Conservation (phyloP, 257 asterid species). For the Fraxinus americana region DNA sequence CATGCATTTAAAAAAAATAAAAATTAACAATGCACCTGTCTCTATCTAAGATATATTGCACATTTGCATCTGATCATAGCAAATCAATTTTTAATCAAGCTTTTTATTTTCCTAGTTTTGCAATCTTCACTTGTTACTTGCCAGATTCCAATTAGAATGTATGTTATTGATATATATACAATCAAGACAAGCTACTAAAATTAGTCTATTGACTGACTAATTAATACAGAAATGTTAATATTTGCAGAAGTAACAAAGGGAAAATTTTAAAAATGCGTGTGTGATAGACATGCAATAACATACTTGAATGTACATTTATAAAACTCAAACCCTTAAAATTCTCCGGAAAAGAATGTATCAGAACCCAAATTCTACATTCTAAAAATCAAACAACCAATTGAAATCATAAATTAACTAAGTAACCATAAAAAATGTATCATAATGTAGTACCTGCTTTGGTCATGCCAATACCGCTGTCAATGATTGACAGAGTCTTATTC, state of each 20-base stretch:
- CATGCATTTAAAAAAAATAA: neutral
- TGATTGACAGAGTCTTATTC: constrained; percentile 68
- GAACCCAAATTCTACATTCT: no score
- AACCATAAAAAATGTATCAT: neutral
- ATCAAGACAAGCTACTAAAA: neutral
- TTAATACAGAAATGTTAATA: neutral
- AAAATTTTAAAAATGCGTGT: neutral
- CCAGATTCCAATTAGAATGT: neutral
- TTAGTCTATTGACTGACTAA: neutral
- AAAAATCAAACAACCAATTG: neutral
- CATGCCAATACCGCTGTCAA: constrained; percentile 85
- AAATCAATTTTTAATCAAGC: neutral
- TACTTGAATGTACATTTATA: no score
- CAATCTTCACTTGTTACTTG: neutral
- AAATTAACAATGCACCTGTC: neutral
- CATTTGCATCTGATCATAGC: neutral
- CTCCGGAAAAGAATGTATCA: no score
- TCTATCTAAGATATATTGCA: neutral
- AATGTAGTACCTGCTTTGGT: constrained; percentile 71
- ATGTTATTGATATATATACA: neutral
- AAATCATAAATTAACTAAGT: neutral
- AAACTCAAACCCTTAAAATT: no score
- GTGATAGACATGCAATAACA: no score
- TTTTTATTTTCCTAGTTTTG: neutral
- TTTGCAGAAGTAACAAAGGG: neutral